Percentiles rank a stretch among this genome's conserved stretches.
These are phyloP conservation scores for Sphaerulina vaccinii DNA, from an alignment of 2,329 filamentous ascomycete genomes.

Conservation along the genomic window DNA sequence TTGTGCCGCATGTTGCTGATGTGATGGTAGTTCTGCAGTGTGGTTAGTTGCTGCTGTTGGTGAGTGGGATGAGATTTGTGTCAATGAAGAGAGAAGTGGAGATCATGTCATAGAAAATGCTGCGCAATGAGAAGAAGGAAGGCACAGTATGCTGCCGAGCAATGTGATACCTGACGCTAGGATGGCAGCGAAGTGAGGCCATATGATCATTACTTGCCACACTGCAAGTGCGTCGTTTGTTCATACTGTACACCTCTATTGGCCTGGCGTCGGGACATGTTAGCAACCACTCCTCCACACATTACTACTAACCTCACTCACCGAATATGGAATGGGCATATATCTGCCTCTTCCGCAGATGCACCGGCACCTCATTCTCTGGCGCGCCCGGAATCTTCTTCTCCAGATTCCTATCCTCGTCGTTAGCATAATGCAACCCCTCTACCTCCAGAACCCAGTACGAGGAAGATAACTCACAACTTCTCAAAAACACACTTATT, in stretches of 20 bases:
- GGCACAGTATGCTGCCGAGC: too few relatives aligned
- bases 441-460: not conserved
- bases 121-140: not conserved
- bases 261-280: conserved; percentile 6
- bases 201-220: not conserved
- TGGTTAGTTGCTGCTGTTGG: not conserved
- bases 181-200: too few relatives aligned
- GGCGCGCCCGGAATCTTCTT: conserved; percentile 54
- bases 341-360: conserved; percentile 50
- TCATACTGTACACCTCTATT: conserved; percentile 20
- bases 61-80: not conserved
- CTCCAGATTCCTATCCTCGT: conserved; percentile 46
- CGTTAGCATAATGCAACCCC: not conserved
- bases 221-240: conserved; percentile 1
- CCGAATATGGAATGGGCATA: conserved; percentile 23
- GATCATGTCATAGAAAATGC: not conserved
- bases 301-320: not conserved
- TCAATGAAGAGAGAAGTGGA: not conserved
- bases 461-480: conserved; percentile 62
- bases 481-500: conserved; percentile 97
- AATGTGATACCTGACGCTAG: too few relatives aligned
- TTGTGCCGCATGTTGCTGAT: not conserved
- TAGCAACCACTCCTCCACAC: not conserved
- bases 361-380: conserved; percentile 49
- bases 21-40: not conserved